phyloP scores from a whole-genome alignment of 192 early-diverging fungal species.

The Backusella sp. region DNA sequence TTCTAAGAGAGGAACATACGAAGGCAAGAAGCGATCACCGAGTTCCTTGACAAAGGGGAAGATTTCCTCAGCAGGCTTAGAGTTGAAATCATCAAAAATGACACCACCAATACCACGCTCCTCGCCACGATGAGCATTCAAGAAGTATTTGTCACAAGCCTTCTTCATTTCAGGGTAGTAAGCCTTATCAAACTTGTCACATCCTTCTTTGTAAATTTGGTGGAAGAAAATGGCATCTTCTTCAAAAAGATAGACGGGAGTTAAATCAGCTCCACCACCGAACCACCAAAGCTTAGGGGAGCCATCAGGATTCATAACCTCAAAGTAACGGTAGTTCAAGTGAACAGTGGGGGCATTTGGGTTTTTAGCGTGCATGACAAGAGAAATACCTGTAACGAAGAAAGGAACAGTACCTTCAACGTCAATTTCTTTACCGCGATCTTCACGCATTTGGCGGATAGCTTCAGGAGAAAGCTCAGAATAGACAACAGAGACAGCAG shows the following conservation, averaged over 20 bases:
- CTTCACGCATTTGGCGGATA: constrained; percentile 82
- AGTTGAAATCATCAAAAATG: constrained; percentile 94
- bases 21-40: constrained; percentile 72
- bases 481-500: constrained; percentile 87
- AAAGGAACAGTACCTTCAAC: constrained; percentile 65
- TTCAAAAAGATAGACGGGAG: constrained; percentile 84
- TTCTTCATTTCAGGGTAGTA: constrained; percentile 92
- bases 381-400: constrained; percentile 87
- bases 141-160: constrained; percentile 95
- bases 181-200: constrained; percentile 79
- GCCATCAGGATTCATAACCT: constrained; percentile 61
- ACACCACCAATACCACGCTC: constrained; percentile 96
- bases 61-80: constrained; percentile 65
- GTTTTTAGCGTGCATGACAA: constrained; percentile 94
- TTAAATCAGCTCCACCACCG: constrained; percentile 95
- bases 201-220: constrained; percentile 80
- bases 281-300: constrained; percentile 87
- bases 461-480: constrained; percentile 71
- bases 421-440: constrained; percentile 61
- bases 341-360: constrained; percentile 94
- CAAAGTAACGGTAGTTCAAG: constrained; percentile 98
- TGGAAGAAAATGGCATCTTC: constrained; percentile 96
- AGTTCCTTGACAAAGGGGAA: constrained; percentile 82
- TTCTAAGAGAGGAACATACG: constrained; percentile 86
- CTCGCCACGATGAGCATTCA: constrained; percentile 80